phyloP scores from a whole-genome alignment of 179 eudicot genomes.

The Spergularia azorica region DNA sequence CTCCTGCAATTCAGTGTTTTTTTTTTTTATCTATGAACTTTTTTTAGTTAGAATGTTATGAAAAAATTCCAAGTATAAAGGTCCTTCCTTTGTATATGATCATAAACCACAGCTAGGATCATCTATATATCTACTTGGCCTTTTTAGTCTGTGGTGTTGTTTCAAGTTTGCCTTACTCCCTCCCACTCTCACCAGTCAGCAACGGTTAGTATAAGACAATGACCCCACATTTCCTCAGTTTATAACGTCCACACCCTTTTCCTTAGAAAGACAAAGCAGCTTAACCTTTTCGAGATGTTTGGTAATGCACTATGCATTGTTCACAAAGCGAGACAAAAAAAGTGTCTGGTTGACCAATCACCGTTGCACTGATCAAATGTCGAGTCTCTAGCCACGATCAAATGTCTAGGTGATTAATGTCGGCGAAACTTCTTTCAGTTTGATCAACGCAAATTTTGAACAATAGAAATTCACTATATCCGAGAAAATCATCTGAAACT shows the following conservation, averaged over 20 bases:
- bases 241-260: slow-evolving; percentile 19
- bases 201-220: slow-evolving; percentile 58
- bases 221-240: slow-evolving; percentile 32
- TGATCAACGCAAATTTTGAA: too few species aligned
- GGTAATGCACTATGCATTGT: too few species aligned
- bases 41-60: background rate
- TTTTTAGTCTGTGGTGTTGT: slow-evolving; percentile 29
- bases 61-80: too few species aligned
- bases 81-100: background rate
- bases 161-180: slow-evolving; percentile 25
- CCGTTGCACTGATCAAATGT: too few species aligned
- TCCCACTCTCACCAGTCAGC: slow-evolving; percentile 36
- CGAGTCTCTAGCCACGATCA: too few species aligned
- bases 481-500: too few species aligned
- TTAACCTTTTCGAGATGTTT: too few species aligned
- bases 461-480: too few species aligned
- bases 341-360: too few species aligned
- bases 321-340: too few species aligned
- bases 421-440: too few species aligned
- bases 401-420: too few species aligned
- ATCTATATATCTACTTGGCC: slow-evolving; percentile 2
- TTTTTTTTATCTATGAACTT: background rate
- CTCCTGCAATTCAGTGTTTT: background rate
- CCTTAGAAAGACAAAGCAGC: background rate
- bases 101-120: background rate